Conservation (phyloP, 2,329 filamentous ascomycete genomes). For the Fonsecaea monophora region DNA sequence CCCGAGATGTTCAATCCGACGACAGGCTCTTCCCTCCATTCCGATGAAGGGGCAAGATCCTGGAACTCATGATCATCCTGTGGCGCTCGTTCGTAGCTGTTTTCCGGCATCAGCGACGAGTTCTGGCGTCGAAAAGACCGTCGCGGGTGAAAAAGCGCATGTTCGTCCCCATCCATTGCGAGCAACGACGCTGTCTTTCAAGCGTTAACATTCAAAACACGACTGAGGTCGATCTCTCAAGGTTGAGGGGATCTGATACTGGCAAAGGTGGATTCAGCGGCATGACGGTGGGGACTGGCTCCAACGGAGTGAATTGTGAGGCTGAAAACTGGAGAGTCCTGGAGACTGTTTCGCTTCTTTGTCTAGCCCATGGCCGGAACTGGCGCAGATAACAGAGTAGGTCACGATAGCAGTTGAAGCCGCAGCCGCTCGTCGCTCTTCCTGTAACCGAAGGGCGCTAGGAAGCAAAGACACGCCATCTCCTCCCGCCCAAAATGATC, state of each 20-base stretch:
- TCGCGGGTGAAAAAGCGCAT: slow-evolving; percentile 8
- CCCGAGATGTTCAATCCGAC: slow-evolving; percentile 19
- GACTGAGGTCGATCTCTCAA: not conserved
- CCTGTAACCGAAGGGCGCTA: slow-evolving; percentile 9
- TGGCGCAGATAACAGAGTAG: not conserved
- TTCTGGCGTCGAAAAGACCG: slow-evolving; percentile 17
- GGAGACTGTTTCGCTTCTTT: not conserved
- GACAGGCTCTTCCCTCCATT: slow-evolving; percentile 6
- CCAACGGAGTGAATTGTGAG: not conserved
- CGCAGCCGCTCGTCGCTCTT: not conserved
- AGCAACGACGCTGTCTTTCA: not conserved
- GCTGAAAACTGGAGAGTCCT: not conserved
- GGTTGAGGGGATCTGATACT: not conserved
- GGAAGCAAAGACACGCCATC: slow-evolving; percentile 6
- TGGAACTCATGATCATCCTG: slow-evolving; percentile 19
- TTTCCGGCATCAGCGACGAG: slow-evolving; percentile 5
- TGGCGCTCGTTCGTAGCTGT: slow-evolving; percentile 16
- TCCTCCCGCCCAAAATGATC: not conserved
- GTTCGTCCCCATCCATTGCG: slow-evolving; percentile 3
- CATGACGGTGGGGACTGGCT: not conserved
- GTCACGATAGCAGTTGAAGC: not conserved
- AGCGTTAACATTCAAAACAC: not conserved
- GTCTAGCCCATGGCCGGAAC: not conserved
- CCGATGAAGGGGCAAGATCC: not conserved
- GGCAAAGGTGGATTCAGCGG: not conserved